Evolutionary conservation across 1,139 yeast genomes (phyloP), one percentile per base, ranked within the genome.

Genomic region (Yamadazyma sp.): DNA sequence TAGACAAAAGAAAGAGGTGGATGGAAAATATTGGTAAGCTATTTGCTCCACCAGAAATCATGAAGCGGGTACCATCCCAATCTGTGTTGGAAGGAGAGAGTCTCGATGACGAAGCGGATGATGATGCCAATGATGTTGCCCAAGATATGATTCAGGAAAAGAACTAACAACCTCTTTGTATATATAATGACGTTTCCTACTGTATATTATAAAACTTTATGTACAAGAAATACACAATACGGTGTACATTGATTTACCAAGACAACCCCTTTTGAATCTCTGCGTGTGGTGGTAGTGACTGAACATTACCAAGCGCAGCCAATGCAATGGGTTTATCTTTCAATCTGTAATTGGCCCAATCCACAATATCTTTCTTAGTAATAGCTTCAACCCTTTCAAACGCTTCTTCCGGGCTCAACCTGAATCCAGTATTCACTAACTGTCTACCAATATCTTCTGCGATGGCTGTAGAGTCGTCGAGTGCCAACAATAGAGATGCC

Each of bases 371-470:
- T 34, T 80, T 75, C 53, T 78, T 84, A 7, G 89, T 77, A 41
- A 92, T 86, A 34, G 77, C 68, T 52, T 89, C 90, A 16, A 92
- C 95, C 47, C 86, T 76, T 48, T 82, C 80, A 59, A 90, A 92
- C 10, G 90, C 94, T 52, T 90, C 95, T 60, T 87, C 96, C 3
- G 98, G 97, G 12, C 94, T 76, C 52, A 88, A 73, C 57, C 97
- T 79, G 55, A 76, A 81, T 28, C 98, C 98, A 3, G 97, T 90
- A 40, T 96, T 90, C 35, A 92, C 95, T 45, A 92, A 74, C 63
- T 94, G 98, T 61, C 98, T 82, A 28, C 98, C 98, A 53, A 94
- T 88, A 64, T 92, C 98, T 63, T 92, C 99, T 24, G 97, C 97
- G 43, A 90, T 83, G 4, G 97, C 94, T 5, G 97, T 89, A 15